Percentiles rank a stretch among this genome's conserved stretches.
phyloP scores from a whole-genome alignment of 2,329 filamentous ascomycete genomes.

The Saccharata proteae region DNA sequence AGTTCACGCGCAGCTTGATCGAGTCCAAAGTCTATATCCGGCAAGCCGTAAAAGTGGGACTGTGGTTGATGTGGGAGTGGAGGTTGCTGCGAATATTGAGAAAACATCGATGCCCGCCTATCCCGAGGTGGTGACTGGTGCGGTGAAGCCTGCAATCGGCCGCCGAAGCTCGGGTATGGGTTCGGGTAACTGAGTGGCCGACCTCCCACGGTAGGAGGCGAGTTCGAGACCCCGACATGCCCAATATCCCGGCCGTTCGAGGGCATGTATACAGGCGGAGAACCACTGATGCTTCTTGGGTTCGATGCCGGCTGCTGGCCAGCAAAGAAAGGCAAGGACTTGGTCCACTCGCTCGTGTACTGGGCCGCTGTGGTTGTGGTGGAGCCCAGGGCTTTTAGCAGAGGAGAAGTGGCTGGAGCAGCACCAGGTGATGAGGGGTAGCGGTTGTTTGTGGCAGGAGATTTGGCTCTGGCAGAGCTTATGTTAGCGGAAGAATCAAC shows the following conservation, averaged over 20 bases:
- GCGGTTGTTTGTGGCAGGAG: slow-evolving; percentile 21
- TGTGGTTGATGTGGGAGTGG: slow-evolving; percentile 65
- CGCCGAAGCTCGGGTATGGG: slow-evolving; percentile 31
- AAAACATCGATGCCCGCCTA: slow-evolving; percentile 42
- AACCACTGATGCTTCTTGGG: slow-evolving; percentile 33
- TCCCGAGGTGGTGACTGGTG: slow-evolving; percentile 22
- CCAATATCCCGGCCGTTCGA: slow-evolving; percentile 14
- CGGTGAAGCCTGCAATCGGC: slow-evolving; percentile 21
- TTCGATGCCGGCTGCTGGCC: slow-evolving; percentile 26
- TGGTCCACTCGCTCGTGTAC: slow-evolving; percentile 35
- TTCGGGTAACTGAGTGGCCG: slow-evolving; percentile 35
- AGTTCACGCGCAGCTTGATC: slow-evolving; percentile 36
- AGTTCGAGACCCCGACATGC: slow-evolving; percentile 29
- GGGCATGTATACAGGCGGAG: slow-evolving; percentile 26
- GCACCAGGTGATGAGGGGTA: slow-evolving; percentile 22
- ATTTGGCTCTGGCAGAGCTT: slow-evolving; percentile 29
- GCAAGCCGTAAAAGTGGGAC: slow-evolving; percentile 63
- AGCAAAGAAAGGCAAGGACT: slow-evolving; percentile 30
- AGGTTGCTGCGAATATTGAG: slow-evolving; percentile 39
- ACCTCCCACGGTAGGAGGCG: slow-evolving; percentile 18
- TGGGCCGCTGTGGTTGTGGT: slow-evolving; percentile 24
- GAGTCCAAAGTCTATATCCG: slow-evolving; percentile 55
- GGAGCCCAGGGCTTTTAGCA: slow-evolving; percentile 26
- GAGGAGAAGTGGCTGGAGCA: slow-evolving; percentile 26
- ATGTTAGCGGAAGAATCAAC: too few relatives aligned